Conservation (phyloP, 768 basidiomycete genomes). For the Wakefieldia striispora region DNA sequence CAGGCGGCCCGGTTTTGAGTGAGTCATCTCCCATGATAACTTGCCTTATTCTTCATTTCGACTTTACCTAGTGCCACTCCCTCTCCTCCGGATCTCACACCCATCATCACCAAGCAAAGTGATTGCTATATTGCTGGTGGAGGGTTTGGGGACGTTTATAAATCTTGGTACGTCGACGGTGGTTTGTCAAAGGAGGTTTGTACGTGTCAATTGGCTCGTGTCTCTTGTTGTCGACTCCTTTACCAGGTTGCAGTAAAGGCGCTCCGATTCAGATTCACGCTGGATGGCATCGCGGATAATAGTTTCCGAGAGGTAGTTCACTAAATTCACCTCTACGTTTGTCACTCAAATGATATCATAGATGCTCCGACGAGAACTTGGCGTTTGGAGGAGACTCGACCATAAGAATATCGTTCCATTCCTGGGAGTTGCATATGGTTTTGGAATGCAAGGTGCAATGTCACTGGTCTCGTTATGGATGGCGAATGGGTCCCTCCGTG, state of each 20-base stretch:
- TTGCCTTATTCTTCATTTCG: too few species aligned
- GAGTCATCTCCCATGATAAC: too few species aligned
- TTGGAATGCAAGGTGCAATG: slow-evolving; percentile 19
- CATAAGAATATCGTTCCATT: slow-evolving; percentile 22
- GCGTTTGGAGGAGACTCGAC: not conserved
- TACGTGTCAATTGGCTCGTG: not conserved
- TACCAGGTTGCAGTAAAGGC: not conserved
- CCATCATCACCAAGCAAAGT: too few species aligned
- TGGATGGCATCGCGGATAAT: not conserved
- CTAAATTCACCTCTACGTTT: not conserved
- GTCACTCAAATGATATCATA: not conserved
- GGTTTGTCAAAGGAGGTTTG: too few species aligned
- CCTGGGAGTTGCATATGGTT: slow-evolving; percentile 24
- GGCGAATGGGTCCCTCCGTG: not conserved
- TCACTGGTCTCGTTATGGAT: slow-evolving; percentile 15
- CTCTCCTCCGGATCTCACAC: too few species aligned
- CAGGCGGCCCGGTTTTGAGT: too few species aligned
- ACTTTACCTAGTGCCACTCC: too few species aligned
- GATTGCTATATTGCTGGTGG: too few species aligned
- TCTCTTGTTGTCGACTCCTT: not conserved
- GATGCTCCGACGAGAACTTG: not conserved
- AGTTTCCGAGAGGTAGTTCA: not conserved
- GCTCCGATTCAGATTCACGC: not conserved
- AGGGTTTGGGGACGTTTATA: too few species aligned
- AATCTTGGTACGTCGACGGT: too few species aligned